A percentile compares a stretch with the other conserved stretches of the same genome.
These are phyloP conservation scores for Candida germanica DNA, from an alignment of 805 yeast genomes.

Conservation along the genomic window DNA sequence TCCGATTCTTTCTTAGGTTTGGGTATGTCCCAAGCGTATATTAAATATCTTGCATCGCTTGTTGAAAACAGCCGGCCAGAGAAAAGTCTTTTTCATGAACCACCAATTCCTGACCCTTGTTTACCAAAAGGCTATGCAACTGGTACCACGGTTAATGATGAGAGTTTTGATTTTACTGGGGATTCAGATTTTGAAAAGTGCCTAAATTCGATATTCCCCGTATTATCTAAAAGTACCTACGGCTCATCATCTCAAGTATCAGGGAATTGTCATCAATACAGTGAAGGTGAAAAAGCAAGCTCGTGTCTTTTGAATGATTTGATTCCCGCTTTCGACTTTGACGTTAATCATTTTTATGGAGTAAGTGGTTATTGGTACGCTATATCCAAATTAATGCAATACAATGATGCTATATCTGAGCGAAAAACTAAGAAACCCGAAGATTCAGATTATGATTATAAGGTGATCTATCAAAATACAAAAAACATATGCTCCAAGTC, in stretches of 20 bases:
- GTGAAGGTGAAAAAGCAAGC: constrained; percentile 29
- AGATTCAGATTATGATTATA: constrained; percentile 38
- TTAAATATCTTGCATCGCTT: constrained; percentile 41
- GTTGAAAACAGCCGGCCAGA: constrained; percentile 15
- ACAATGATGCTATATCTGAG: constrained; percentile 15
- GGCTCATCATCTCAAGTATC: constrained; percentile 17
- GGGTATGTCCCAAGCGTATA: constrained; percentile 57
- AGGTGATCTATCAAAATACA: constrained; percentile 42
- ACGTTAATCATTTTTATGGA: constrained; percentile 55
- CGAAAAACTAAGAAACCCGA: constrained; percentile 6
- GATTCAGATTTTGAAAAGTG: constrained; percentile 51
- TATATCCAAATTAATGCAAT: constrained; percentile 43
- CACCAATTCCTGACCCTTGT: constrained; percentile 53
- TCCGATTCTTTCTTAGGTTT: constrained; percentile 58
- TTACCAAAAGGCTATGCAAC: constrained; percentile 46
- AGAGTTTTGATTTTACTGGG: constrained; percentile 44
- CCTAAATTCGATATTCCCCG: constrained; percentile 43
- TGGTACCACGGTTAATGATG: constrained; percentile 21
- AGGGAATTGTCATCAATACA: constrained; percentile 30
- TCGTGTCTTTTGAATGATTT: constrained; percentile 52
- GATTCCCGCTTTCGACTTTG: constrained; percentile 57
- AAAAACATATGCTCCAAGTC: constrained; percentile 45
- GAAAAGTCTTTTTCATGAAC: constrained; percentile 12
- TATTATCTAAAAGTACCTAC: constrained; percentile 35
- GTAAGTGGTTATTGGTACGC: constrained; percentile 70